Base-by-base conservation (phyloP, 1,284 basidiomycete genomes). In the Cronartium ribicola region DNA sequence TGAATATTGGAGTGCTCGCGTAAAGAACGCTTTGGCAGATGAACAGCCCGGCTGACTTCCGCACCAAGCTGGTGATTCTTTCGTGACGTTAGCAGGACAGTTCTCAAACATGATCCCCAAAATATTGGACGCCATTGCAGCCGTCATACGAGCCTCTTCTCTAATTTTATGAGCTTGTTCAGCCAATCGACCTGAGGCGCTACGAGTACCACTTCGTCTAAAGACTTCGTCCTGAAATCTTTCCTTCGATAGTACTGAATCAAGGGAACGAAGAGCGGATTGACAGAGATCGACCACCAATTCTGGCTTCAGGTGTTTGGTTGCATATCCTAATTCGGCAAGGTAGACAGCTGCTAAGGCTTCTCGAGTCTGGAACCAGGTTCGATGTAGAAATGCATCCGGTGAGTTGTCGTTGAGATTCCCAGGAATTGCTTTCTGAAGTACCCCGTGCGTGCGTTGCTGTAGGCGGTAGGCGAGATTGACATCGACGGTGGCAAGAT, bases 331-430 rank as follows among this genome's bases (percentile, higher is more conserved):
- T 22, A 62, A 51, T 57, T 75, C 66, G 13, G 66, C 22, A 17
- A 67, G 57, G 57, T 75, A 75, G 4, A 75, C 72, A 29, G n/a
- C 14, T 2, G 66, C 65, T 57, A 75, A 62, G 8, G 65, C 72
- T 46, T 40, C 22, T 22, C 72, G 65, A 67, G 57, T 67, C 22
- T 48, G 40, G 43, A 75, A n/a, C 72, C 72, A 75, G 55, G 62
- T 44, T 13, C 55, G 29, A 20, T 75, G 66, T 29, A 75, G 41
- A 14, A 62, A 48, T 3, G 17, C 60, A 67, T 75, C 66, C 1
- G 46, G 44, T 10, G 71, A 66, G 20, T 57, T 10, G 11, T 36
- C 41, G 8, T 13, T 11, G 17, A 46, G 36, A 13, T 11, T 2
- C 14, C 64, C 48, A n/a, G 37, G 14, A 17, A 46, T 60, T 5